Conservation (phyloP, 257 asterid species). For the Solanum clarkiae region DNA sequence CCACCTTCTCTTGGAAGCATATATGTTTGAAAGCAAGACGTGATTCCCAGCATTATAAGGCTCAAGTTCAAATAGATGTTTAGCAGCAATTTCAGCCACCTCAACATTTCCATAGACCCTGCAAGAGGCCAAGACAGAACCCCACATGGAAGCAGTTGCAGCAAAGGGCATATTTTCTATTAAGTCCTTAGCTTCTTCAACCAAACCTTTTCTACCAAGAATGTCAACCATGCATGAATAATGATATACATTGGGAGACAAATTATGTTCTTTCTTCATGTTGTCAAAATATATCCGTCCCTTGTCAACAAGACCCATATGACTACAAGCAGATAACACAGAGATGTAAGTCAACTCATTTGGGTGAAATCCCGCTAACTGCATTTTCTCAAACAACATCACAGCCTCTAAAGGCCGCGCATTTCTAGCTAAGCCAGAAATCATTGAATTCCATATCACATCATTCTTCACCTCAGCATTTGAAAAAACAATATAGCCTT, state of each 20-base stretch:
- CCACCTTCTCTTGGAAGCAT: conserved; percentile 74
- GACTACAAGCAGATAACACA: conserved; percentile 73
- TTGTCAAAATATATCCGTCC: conserved; percentile 57
- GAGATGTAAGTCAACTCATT: conserved; percentile 60
- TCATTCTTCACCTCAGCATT: conserved; percentile 44
- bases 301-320: conserved; percentile 68
- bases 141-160: conserved; percentile 88
- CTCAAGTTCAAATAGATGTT: conserved; percentile 58
- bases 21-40: conserved; percentile 67
- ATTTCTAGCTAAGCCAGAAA: conserved; percentile 74
- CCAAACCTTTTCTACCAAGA: conserved; percentile 58
- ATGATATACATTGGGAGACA: conserved; percentile 55
- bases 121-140: conserved; percentile 79
- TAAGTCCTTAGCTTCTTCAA: conserved; percentile 60
- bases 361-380: conserved; percentile 38
- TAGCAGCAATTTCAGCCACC: conserved; percentile 70
- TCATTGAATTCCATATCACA: conserved; percentile 74
- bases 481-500: conserved; percentile 49
- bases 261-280: conserved; percentile 49
- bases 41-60: conserved; percentile 85
- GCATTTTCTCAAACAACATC: conserved; percentile 87
- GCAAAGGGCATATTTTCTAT: conserved; percentile 67
- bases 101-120: conserved; percentile 58
- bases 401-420: conserved; percentile 62
- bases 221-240: conserved; percentile 83